Base-by-base conservation (phyloP, 2,329 filamentous ascomycete genomes). In the Trichoderma breve region DNA sequence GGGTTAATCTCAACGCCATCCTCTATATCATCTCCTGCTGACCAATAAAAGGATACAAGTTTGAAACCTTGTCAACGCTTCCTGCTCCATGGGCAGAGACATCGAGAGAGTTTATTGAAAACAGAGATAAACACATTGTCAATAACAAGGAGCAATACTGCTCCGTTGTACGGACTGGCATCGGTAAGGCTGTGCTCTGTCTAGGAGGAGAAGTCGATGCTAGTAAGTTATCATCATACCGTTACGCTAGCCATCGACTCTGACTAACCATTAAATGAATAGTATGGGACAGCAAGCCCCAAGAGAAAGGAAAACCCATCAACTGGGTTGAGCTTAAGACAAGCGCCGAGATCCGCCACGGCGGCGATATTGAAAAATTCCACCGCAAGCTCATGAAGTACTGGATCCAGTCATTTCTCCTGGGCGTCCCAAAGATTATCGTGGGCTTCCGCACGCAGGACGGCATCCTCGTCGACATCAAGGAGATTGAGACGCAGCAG, bases 291-390 rank as follows among this genome's bases (percentile, higher is more conserved):
- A 88, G 87, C 71, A 97, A 96, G 79, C 93, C 94, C 0, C 81
- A 82, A 4, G 85, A 86, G 72, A 86, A 86, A 67, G 89, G 88
- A 63, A 86, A 86, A n/a, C 89, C 92, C 0, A 92, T 94, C 74
- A 93, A 95, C 77, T 99, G 95, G 92, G 91, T 98, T 36, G 96
- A 99, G 81, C 87, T 99, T 72, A 99, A 99, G 80, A 99, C 96
- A 0, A 89, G 90, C n/a, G 91, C 89, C 53, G 90, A 92, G 74
- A 90, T 95, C 64, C 85, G 86, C 66, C 88, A 88, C 73, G 86
- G 91, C 2, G 87, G 89, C 61, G 93, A 96, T 77, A 86, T 90
- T 78, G 82, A 91, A 24, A 92, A 90, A 74, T 97, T 95, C 79
- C 93, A 98, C 81, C 89, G 93, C 63, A 98, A 98, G 80, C 87